Evolutionary conservation across 192 early-diverging fungal species (phyloP).

Genomic region (Backusella mclennaniae): DNA sequence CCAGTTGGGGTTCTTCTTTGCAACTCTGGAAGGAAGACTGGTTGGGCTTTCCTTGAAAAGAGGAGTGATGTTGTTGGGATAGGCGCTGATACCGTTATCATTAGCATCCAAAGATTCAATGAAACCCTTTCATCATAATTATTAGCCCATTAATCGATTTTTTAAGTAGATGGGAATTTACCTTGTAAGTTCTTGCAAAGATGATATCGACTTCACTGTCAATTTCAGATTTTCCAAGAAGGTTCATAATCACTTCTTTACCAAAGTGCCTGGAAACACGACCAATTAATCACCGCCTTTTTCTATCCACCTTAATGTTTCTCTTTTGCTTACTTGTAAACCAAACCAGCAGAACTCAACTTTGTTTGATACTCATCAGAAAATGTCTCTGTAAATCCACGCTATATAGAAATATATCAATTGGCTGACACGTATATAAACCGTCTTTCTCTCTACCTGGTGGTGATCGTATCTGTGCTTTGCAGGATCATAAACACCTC

Average conservation of each 20-base stretch:
- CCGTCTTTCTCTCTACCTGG: conserved; percentile 45
- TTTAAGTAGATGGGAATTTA: background rate
- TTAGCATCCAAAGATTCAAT: conserved; percentile 80
- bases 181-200: conserved; percentile 84
- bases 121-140: conserved; percentile 45
- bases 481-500: conserved; percentile 84
- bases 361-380: conserved; percentile 72
- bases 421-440: background rate
- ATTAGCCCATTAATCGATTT: background rate
- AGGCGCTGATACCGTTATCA: conserved; percentile 93
- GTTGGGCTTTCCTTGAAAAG: conserved; percentile 79
- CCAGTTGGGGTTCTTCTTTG: conserved; percentile 92
- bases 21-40: conserved; percentile 76
- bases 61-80: conserved; percentile 76
- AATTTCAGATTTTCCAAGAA: conserved; percentile 48
- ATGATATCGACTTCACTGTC: conserved; percentile 64
- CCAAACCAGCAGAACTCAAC: conserved; percentile 91
- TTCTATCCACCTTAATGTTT: background rate
- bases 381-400: conserved; percentile 91
- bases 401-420: conserved; percentile 20
- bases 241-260: conserved; percentile 67
- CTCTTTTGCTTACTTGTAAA: conserved; percentile 73
- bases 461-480: conserved; percentile 86
- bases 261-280: conserved; percentile 75
- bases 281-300: background rate